A percentile compares a stretch with the other conserved stretches of the same genome.
Conservation (phyloP, 23 red algal genomes). For the Gracilaria caudata region DNA sequence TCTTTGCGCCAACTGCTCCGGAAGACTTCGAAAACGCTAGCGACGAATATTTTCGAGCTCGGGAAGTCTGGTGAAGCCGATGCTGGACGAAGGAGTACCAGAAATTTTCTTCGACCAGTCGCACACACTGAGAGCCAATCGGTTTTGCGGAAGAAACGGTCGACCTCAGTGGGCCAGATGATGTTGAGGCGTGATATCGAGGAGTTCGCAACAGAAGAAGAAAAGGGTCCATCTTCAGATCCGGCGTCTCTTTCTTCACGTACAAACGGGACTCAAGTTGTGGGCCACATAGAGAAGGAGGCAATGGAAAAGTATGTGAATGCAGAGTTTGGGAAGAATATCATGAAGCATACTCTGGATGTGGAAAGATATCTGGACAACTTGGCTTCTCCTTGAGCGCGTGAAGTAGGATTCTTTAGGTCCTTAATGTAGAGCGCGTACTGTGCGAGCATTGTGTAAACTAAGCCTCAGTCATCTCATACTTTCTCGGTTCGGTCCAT, state of each 20-base stretch:
- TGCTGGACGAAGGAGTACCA: neutral
- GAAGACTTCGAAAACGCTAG: neutral
- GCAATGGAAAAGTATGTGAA: neutral
- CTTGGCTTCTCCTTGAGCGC: neutral
- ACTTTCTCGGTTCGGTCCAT: too few relatives aligned
- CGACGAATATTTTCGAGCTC: neutral
- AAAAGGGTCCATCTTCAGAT: neutral
- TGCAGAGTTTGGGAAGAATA: neutral
- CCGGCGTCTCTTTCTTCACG: neutral
- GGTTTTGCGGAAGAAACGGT: neutral
- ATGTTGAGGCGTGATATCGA: neutral
- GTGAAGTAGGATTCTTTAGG: neutral
- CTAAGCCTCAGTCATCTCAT: too few relatives aligned
- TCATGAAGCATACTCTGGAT: neutral
- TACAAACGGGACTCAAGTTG: neutral
- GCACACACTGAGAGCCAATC: neutral
- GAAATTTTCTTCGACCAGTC: neutral
- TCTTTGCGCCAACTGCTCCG: neutral
- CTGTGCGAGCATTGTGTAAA: too few relatives aligned
- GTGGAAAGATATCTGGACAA: neutral
- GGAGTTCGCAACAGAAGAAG: neutral
- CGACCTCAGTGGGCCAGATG: neutral
- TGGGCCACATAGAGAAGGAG: neutral
- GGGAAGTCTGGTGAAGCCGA: neutral
- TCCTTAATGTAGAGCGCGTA: too few relatives aligned